These are phyloP conservation scores for Chamaecrista fasciculata DNA, from an alignment of 306 rosid genomes.

Conservation along the genomic window DNA sequence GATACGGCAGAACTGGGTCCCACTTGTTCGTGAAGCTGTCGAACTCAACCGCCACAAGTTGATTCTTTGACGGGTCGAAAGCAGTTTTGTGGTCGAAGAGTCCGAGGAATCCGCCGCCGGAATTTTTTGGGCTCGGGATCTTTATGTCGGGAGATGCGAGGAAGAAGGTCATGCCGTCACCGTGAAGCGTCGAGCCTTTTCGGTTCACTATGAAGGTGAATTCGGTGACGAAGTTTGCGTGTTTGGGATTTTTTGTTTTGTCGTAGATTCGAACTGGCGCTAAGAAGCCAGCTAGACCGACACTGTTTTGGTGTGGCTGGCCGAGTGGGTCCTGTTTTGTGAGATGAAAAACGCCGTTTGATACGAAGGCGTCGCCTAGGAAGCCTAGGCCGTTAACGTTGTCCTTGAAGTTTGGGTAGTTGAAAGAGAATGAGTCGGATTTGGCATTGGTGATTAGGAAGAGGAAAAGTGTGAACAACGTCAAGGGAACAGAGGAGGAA, in stretches of 20 bases:
- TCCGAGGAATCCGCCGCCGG: conserved; percentile 38
- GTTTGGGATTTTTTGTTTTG: background rate
- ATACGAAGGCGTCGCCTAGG: background rate
- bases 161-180: conserved; percentile 41
- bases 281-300: conserved; percentile 15
- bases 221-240: conserved; percentile 17
- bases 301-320: conserved; percentile 9
- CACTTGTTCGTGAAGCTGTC: conserved; percentile 5
- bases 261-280: conserved; percentile 23
- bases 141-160: background rate
- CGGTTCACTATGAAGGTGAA: conserved; percentile 29
- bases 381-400: background rate
- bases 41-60: conserved; percentile 20
- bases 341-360: background rate
- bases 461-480: background rate
- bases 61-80: background rate
- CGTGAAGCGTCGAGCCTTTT: background rate
- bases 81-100: conserved; percentile 31
- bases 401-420: background rate
- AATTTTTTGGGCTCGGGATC: background rate
- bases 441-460: conserved; percentile 1
- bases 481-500: background rate
- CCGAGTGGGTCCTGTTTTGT: conserved; percentile 20
- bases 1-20: background rate
- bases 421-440: conserved; percentile 15